Evolutionary conservation across 1,284 basidiomycete genomes (phyloP).

Genomic region (Ustilago xerochloae): DNA sequence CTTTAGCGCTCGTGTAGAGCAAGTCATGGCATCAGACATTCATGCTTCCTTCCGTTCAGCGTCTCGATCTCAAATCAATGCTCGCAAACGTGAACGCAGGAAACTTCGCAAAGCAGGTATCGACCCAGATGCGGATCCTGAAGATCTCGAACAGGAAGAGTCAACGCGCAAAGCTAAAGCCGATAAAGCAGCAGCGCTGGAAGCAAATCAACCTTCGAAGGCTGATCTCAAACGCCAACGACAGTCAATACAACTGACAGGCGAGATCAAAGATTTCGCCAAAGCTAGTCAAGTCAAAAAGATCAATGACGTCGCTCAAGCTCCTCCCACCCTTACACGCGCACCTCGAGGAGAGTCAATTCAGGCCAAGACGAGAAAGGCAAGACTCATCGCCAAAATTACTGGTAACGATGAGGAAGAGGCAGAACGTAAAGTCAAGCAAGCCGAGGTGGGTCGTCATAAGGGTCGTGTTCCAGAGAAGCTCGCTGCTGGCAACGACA

Average conservation of each 20-base stretch:
- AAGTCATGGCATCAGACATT: conserved; percentile 53
- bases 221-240: conserved; percentile 49
- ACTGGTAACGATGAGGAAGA: conserved; percentile 49
- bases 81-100: conserved; percentile 52
- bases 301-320: conserved; percentile 60
- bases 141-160: conserved; percentile 28
- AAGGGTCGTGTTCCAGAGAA: conserved; percentile 43
- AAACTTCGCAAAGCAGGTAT: conserved; percentile 34
- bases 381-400: conserved; percentile 49
- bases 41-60: conserved; percentile 49
- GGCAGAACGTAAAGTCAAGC: conserved; percentile 41
- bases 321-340: conserved; percentile 57
- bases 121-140: conserved; percentile 42
- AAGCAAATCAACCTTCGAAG: conserved; percentile 43
- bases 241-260: conserved; percentile 41
- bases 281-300: conserved; percentile 50
- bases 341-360: conserved; percentile 54
- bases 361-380: conserved; percentile 50
- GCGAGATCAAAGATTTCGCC: conserved; percentile 53
- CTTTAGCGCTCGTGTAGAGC: conserved; percentile 62
- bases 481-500: conserved; percentile 1
- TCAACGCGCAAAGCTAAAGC: conserved; percentile 44
- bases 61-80: conserved; percentile 48
- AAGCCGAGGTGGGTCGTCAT: conserved; percentile 36
- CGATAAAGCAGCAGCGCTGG: conserved; percentile 44